These are phyloP conservation scores for Ceratocystis cacaofunesta DNA, from an alignment of 2,329 filamentous ascomycete species.

Conservation along the genomic window DNA sequence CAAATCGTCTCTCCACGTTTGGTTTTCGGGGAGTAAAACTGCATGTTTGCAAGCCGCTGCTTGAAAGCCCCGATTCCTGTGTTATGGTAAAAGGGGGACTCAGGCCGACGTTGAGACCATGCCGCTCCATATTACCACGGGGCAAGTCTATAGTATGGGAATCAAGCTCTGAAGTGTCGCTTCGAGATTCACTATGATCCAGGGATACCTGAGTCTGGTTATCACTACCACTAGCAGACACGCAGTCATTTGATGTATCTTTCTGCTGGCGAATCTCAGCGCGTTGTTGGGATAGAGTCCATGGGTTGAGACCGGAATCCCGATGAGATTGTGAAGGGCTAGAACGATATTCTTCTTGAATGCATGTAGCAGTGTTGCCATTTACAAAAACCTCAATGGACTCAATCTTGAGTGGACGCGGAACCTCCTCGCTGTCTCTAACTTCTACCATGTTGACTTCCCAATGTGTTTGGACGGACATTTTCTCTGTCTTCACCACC, in stretches of 20 bases:
- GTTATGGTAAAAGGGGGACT: not conserved
- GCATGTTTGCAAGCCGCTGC: not conserved
- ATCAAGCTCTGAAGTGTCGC: not conserved
- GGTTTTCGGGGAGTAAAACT: not conserved
- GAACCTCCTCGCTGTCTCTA: not conserved
- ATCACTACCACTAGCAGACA: not conserved
- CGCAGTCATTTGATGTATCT: not conserved
- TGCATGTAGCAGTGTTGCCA: not conserved
- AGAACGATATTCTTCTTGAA: not conserved
- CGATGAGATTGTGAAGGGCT: not conserved
- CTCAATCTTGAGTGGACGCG: not conserved
- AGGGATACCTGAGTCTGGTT: not conserved
- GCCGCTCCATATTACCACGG: not conserved
- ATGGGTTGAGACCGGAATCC: not conserved
- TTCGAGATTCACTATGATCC: not conserved
- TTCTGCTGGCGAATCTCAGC: not conserved
- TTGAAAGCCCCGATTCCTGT: not conserved
- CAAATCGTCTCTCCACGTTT: not conserved
- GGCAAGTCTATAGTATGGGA: not conserved
- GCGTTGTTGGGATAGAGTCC: constrained; percentile 3
- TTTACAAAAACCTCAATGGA: not conserved
- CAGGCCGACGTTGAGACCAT: not conserved
- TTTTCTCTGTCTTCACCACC: not conserved
- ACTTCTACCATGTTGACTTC: constrained; percentile 12
- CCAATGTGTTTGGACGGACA: not conserved